Evolutionary conservation across 768 basidiomycete species (phyloP), one percentile per base, ranked within the genome.

Genomic region (Kwoniella botswanensis): DNA sequence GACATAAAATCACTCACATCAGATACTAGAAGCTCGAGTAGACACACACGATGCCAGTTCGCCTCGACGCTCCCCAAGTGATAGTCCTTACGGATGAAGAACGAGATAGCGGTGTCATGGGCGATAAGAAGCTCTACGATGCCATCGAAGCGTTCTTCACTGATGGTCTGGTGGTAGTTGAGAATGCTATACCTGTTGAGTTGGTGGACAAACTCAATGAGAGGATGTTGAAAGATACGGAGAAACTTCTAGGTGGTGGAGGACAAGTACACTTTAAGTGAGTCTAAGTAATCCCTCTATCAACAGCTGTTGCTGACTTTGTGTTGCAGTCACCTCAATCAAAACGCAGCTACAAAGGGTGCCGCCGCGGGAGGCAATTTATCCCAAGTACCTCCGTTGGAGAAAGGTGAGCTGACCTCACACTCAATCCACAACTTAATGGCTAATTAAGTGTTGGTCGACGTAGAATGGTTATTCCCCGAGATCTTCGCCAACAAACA

Each of bases 401-500:
- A 53, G 29, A 44, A 43, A n/a, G 68, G 68, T 69, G 42, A 56
- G 68, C 29, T 18, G 43, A 6, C 11, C 18, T 13, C 22, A 7
- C 22, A 5, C 13, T 6, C 6, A 46, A 17, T 12, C 10, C 17
- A 11, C 17, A 17, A 17, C 11, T 6, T 17, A 17, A 46, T 12
- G 44, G 17, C 44, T 46, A 46, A 46, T 3, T 12, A 7, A 26
- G 3, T 26, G 26, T 26, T 26, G 44, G 17, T 17, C 44, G 2
- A 11, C 6, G 44, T 46, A 71, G 70, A 67, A 46, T 71, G 57
- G 35, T 18, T 71, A 17, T 67, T 66, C 54, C 65, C 64, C n/a
- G 44, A 65, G 43, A 26, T 66, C 22, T 71, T 66, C 59, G 70
- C 70, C 46, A 71, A 71, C 59, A 71, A 71, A 35, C 57, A 42